phyloP scores from a whole-genome alignment of 768 basidiomycete species.

The Collybia sp. region DNA sequence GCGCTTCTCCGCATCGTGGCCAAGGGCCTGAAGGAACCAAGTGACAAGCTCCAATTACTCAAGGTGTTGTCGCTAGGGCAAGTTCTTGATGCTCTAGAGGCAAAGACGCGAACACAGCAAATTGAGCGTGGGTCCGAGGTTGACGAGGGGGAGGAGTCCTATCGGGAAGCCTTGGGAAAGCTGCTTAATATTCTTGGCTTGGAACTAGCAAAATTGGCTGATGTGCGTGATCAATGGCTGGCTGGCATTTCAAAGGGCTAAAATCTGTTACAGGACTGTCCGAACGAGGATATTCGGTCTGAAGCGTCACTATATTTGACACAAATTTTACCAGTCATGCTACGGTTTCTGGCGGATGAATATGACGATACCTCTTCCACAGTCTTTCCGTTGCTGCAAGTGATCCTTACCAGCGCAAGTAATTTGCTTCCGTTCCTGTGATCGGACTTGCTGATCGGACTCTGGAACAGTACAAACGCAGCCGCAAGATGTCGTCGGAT shows the following conservation, averaged over 20 bases:
- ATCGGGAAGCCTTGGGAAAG: conserved; percentile 84
- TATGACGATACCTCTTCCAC: conserved; percentile 88
- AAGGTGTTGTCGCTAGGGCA: conserved; percentile 84
- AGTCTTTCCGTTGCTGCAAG: conserved; percentile 76
- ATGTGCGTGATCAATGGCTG: conserved; percentile 45
- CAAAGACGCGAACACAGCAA: conserved; percentile 67
- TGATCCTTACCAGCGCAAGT: conserved; percentile 71
- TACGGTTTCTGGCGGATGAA: conserved; percentile 86
- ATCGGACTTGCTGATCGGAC: conserved; percentile 2
- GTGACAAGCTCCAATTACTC: conserved; percentile 85
- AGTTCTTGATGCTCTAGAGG: conserved; percentile 77
- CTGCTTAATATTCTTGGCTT: conserved; percentile 77
- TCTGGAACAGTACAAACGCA: conserved; percentile 69
- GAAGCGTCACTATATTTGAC: conserved; percentile 63
- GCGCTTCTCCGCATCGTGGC: conserved; percentile 79
- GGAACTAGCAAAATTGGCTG: conserved; percentile 80
- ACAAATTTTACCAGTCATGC: conserved; percentile 73
- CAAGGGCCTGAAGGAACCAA: conserved; percentile 90
- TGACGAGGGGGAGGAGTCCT: conserved; percentile 87
- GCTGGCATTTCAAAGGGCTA: background rate
- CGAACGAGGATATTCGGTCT: conserved; percentile 51
- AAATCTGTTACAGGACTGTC: conserved; percentile 42
- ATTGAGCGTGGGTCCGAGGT: conserved; percentile 58
- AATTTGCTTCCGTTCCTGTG: background rate
- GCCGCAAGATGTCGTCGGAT: conserved; percentile 53